These are phyloP conservation scores for Babesia bigemina DNA, from an alignment of 169 alveolate genomes.

Conservation along the genomic window DNA sequence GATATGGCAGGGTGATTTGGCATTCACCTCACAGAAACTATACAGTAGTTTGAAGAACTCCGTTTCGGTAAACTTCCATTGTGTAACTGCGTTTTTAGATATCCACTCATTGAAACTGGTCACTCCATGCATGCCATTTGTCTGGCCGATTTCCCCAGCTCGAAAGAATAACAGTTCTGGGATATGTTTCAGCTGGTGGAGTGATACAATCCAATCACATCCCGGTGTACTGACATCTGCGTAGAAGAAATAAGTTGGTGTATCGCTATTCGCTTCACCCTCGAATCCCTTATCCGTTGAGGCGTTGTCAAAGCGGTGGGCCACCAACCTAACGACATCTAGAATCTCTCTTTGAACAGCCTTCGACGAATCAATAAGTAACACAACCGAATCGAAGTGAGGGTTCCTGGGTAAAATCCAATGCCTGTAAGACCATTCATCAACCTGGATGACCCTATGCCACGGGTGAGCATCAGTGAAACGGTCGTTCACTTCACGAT, in stretches of 20 bases:
- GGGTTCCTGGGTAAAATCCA: slow-evolving; percentile 18
- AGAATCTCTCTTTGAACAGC: not conserved
- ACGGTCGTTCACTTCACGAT: not conserved
- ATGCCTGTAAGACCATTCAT: slow-evolving; percentile 7
- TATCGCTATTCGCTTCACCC: not conserved
- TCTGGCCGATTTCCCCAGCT: not conserved
- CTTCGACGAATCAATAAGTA: not conserved
- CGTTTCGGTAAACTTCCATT: not conserved
- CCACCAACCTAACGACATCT: not conserved
- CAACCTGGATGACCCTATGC: not conserved
- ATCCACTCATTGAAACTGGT: slow-evolving; percentile 3
- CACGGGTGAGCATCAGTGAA: not conserved
- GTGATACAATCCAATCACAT: not conserved
- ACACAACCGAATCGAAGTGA: slow-evolving; percentile 5
- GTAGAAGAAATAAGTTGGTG: not conserved
- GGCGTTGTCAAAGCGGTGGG: not conserved
- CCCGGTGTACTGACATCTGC: not conserved
- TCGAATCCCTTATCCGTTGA: not conserved
- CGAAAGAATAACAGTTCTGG: slow-evolving; percentile 21
- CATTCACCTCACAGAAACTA: not conserved
- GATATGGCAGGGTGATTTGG: not conserved
- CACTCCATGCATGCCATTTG: not conserved
- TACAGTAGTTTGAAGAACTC: not conserved
- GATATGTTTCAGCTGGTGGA: not conserved
- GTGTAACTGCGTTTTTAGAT: not conserved